A percentile compares a stretch with the other conserved stretches of the same genome.
phyloP scores from a whole-genome alignment of 306 rosid genomes.

The Dalbergia cultrata region DNA sequence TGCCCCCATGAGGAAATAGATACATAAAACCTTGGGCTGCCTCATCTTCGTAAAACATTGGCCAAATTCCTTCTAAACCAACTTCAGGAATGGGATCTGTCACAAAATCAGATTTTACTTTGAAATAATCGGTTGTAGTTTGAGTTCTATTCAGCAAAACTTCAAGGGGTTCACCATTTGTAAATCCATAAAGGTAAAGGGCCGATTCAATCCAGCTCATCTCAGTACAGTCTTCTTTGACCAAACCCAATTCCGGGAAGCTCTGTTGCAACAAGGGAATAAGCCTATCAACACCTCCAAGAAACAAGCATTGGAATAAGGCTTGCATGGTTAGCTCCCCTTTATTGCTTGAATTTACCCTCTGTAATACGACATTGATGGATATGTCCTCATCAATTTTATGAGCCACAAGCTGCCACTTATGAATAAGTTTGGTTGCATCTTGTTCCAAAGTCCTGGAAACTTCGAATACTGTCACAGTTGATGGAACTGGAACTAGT shows the following conservation, averaged over 20 bases:
- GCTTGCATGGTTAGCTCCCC: slow-evolving; percentile 24
- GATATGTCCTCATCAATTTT: slow-evolving; percentile 38
- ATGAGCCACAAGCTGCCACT: slow-evolving; percentile 64
- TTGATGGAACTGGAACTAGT: slow-evolving; percentile 66
- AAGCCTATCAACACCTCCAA: slow-evolving; percentile 51
- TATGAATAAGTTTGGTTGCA: slow-evolving; percentile 57
- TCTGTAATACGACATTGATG: slow-evolving; percentile 17
- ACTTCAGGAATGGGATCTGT: slow-evolving; percentile 37
- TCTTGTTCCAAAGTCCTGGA: slow-evolving; percentile 51
- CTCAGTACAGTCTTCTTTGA: slow-evolving; percentile 44
- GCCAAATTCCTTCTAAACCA: slow-evolving; percentile 53
- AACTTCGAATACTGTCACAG: slow-evolving; percentile 60
- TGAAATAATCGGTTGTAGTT: background rate
- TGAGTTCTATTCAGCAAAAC: slow-evolving; percentile 43
- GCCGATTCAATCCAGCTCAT: slow-evolving; percentile 42
- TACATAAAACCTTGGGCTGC: slow-evolving; percentile 33
- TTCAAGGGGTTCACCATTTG: slow-evolving; percentile 34
- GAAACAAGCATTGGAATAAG: slow-evolving; percentile 38
- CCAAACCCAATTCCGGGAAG: slow-evolving; percentile 60
- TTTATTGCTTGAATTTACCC: background rate
- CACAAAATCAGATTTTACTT: slow-evolving; percentile 55
- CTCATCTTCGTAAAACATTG: slow-evolving; percentile 43
- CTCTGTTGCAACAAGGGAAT: slow-evolving; percentile 48
- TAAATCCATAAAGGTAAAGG: slow-evolving; percentile 15
- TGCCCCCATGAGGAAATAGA: slow-evolving; percentile 48